phyloP scores from a whole-genome alignment of 805 yeast genomes.

The Ogataea angusta region DNA sequence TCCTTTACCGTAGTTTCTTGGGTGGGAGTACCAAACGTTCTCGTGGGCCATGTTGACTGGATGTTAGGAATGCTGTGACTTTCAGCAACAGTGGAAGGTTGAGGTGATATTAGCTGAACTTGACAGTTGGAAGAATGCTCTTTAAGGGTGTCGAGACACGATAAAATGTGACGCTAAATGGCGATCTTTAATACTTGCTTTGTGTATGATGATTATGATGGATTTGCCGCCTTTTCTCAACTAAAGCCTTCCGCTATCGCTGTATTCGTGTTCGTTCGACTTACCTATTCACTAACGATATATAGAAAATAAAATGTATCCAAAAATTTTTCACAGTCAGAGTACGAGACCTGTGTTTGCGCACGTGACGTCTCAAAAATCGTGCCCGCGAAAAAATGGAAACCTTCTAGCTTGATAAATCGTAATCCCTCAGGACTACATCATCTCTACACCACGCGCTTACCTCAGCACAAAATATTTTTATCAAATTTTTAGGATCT shows the following conservation, averaged over 20 bases:
- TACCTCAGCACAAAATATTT: conserved; percentile 7
- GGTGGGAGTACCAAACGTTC: conserved; percentile 99
- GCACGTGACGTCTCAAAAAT: conserved; percentile 9
- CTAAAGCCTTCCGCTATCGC: neutral
- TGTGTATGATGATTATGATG: neutral
- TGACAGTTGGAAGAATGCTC: neutral
- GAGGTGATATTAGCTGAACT: too few relatives aligned
- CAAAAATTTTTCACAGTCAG: conserved; percentile 18
- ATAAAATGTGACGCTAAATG: neutral
- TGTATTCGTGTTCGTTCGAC: neutral
- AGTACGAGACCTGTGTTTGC: conserved; percentile 6
- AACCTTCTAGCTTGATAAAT: too few relatives aligned
- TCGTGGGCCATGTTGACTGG: conserved; percentile 94
- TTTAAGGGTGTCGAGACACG: neutral
- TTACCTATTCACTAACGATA: conserved; percentile 10
- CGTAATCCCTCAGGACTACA: too few relatives aligned
- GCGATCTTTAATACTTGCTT: neutral
- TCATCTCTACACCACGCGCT: conserved; percentile 6
- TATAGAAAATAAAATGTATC: conserved; percentile 10
- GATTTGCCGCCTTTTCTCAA: neutral
- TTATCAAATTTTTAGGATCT: conserved; percentile 11
- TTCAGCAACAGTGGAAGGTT: neutral
- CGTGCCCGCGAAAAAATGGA: neutral
- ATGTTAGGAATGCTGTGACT: neutral
- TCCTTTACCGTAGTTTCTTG: conserved; percentile 99